phyloP scores from a whole-genome alignment of 768 basidiomycete species.

The Tulasnella sp. region DNA sequence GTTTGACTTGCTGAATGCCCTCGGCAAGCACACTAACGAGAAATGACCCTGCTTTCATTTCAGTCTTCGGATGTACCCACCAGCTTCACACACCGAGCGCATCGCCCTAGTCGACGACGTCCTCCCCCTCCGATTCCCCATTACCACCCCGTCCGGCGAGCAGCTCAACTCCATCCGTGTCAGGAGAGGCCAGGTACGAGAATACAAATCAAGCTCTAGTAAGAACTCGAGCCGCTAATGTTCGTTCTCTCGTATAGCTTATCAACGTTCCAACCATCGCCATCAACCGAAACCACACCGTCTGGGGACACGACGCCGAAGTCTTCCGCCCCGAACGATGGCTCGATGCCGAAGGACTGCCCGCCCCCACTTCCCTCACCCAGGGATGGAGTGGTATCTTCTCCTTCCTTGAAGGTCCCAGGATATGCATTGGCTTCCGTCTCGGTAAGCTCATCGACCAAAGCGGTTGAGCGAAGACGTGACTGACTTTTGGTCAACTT shows the following conservation, averaged over 20 bases:
- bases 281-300: slow-evolving; percentile 39
- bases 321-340: slow-evolving; percentile 45
- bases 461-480: slow-evolving; percentile 30
- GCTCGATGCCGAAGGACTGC: slow-evolving; percentile 27
- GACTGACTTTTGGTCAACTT: too few relatives aligned
- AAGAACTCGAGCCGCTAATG: background rate
- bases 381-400: slow-evolving; percentile 43
- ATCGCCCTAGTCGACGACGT: slow-evolving; percentile 45
- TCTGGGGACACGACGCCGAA: slow-evolving; percentile 42
- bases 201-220: background rate
- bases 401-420: slow-evolving; percentile 46
- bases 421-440: slow-evolving; percentile 45
- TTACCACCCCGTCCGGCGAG: slow-evolving; percentile 35
- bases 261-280: slow-evolving; percentile 41
- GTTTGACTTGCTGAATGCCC: background rate
- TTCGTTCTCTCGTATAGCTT: slow-evolving; percentile 34
- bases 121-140: slow-evolving; percentile 44
- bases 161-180: slow-evolving; percentile 38
- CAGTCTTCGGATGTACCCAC: slow-evolving; percentile 45
- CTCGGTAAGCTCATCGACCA: slow-evolving; percentile 32
- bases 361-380: slow-evolving; percentile 37
- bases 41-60: background rate
- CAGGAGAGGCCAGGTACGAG: slow-evolving; percentile 41
- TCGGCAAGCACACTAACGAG: background rate
- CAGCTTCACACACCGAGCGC: slow-evolving; percentile 44